Evolutionary conservation across 768 basidiomycete genomes (phyloP).

Genomic region (Termitomyces titanicus): DNA sequence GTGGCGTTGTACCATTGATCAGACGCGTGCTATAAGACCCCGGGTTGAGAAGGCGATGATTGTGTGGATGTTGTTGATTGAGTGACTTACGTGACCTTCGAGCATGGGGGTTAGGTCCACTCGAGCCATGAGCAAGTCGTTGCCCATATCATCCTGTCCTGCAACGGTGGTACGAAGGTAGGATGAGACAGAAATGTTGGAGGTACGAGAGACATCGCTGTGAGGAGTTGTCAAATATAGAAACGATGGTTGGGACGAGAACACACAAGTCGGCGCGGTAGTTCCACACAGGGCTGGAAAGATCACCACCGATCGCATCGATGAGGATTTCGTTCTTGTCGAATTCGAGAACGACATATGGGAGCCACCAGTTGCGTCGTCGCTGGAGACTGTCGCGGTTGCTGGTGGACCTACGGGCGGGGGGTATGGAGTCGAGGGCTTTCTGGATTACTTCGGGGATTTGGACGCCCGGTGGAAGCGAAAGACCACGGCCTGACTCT

Average conservation of each 20-base stretch:
- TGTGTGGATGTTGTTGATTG: conserved; percentile 1
- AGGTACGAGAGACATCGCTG: conserved; percentile 93
- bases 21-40: conserved; percentile 56
- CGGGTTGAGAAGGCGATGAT: conserved; percentile 10
- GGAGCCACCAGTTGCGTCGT: conserved; percentile 94
- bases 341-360: conserved; percentile 96
- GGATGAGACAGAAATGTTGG: conserved; percentile 87
- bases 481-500: conserved; percentile 67
- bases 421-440: conserved; percentile 63
- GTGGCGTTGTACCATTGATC: conserved; percentile 90
- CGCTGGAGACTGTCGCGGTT: conserved; percentile 91
- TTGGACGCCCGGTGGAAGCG: conserved; percentile 71
- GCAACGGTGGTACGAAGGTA: conserved; percentile 84
- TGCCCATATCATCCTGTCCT: conserved; percentile 93
- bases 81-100: conserved; percentile 66
- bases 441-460: conserved; percentile 85
- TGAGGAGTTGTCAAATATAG: background rate
- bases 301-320: conserved; percentile 94
- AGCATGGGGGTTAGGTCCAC: conserved; percentile 84
- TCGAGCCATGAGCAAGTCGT: conserved; percentile 91
- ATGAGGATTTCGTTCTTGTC: conserved; percentile 97
- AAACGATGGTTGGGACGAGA: background rate
- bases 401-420: conserved; percentile 54
- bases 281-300: conserved; percentile 89
- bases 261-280: conserved; percentile 92